Evolutionary conservation across 2,329 filamentous ascomycete genomes (phyloP).

Genomic region (Ophiostoma piceae): DNA sequence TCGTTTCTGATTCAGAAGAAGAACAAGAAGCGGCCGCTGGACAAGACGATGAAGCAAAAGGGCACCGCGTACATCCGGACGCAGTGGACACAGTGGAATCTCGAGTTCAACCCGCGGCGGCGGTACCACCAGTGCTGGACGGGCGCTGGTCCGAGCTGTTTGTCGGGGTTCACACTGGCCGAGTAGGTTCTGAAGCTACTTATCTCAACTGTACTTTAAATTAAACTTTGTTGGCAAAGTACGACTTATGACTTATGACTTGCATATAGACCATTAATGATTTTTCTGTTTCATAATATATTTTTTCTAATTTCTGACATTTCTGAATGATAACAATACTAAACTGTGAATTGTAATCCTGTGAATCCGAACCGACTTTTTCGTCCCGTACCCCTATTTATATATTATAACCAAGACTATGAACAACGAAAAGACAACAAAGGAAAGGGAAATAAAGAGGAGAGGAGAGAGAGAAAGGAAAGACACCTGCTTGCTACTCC

Average conservation of each 20-base stretch:
- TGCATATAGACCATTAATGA: neutral
- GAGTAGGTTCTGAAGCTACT: neutral
- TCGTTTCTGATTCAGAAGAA: neutral
- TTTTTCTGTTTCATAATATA: neutral
- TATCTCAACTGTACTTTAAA: neutral
- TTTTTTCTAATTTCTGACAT: neutral
- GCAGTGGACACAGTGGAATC: neutral
- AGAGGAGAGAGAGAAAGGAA: neutral
- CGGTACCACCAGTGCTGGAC: conserved; percentile 20
- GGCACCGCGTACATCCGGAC: neutral
- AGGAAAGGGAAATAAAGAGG: neutral
- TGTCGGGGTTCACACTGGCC: conserved; percentile 1
- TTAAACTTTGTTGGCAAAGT: conserved; percentile 8
- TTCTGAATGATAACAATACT: neutral
- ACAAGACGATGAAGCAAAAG: neutral
- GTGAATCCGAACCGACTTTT: conserved; percentile 2
- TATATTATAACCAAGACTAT: neutral
- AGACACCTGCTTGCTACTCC: neutral
- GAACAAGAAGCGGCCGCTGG: neutral
- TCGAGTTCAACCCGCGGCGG: conserved; percentile 16
- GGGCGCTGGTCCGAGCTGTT: conserved; percentile 18
- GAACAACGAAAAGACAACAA: neutral
- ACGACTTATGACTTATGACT: neutral
- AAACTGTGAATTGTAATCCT: neutral
- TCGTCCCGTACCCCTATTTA: neutral